Evolutionary conservation across 2,329 filamentous ascomycete genomes (phyloP).

Genomic region (Aureobasidium sp.): DNA sequence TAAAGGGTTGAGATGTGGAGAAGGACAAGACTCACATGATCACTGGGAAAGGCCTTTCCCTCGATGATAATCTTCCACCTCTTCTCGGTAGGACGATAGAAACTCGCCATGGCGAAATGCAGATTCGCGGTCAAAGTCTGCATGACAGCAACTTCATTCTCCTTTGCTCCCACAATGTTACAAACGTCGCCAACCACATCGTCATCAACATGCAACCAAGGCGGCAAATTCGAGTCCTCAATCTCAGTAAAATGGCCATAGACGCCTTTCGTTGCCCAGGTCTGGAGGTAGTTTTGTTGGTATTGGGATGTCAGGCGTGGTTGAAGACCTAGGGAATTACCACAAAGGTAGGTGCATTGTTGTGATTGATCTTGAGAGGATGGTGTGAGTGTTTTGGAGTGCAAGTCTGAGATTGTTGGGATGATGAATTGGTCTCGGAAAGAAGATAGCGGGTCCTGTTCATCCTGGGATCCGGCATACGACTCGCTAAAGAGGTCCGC

Average conservation of each 20-base stretch:
- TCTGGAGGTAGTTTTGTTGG: conserved; percentile 64
- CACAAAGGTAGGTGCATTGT: conserved; percentile 70
- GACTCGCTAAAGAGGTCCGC: conserved; percentile 12
- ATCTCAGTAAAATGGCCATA: conserved; percentile 71
- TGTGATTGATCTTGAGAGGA: conserved; percentile 22
- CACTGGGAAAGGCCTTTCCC: conserved; percentile 82
- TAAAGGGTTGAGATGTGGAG: too few species aligned
- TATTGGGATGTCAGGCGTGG: conserved; percentile 59
- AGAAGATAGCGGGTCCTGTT: conserved; percentile 30
- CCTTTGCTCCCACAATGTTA: conserved; percentile 63
- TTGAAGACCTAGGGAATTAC: conserved; percentile 82
- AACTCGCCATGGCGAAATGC: conserved; percentile 74
- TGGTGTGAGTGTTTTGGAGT: conserved; percentile 37
- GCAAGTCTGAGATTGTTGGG: conserved; percentile 64
- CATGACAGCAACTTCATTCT: conserved; percentile 77
- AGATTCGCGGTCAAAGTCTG: conserved; percentile 76
- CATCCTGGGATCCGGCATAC: conserved; percentile 24
- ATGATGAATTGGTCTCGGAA: conserved; percentile 64
- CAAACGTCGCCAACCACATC: conserved; percentile 62
- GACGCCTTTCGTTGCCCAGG: conserved; percentile 79
- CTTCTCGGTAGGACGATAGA: conserved; percentile 61
- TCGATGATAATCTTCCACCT: conserved; percentile 79
- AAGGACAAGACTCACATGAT: conserved; percentile 50
- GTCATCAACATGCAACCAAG: conserved; percentile 74
- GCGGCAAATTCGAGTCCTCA: conserved; percentile 56